phyloP scores from a whole-genome alignment of 352 stramenopile genomes.

The Phytophthora kernoviae region DNA sequence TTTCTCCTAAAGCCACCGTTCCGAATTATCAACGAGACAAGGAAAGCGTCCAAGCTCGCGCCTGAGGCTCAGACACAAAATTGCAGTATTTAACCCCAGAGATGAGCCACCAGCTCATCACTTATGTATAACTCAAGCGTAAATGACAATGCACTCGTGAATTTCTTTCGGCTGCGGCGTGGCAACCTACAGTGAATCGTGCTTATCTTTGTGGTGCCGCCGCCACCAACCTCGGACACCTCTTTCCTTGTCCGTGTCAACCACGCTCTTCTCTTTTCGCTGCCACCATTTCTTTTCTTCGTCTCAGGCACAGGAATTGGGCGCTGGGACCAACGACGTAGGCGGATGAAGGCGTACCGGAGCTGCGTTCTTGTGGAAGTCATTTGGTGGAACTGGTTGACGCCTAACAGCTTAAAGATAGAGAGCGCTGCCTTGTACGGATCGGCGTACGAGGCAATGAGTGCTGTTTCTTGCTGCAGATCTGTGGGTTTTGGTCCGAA shows the following conservation, averaged over 20 bases:
- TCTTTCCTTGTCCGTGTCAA: conserved; percentile 17
- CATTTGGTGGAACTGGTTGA: conserved; percentile 78
- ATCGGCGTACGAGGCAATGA: conserved; percentile 66
- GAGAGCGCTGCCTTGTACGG: conserved; percentile 77
- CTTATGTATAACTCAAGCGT: conserved; percentile 31
- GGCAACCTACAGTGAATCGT: conserved; percentile 14
- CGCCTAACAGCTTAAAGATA: conserved; percentile 70
- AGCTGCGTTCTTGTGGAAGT: conserved; percentile 60
- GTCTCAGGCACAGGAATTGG: conserved; percentile 21
- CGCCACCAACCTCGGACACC: conserved; percentile 27
- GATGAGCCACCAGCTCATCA: conserved; percentile 10
- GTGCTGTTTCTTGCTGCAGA: conserved; percentile 42
- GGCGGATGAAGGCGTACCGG: conserved; percentile 62
- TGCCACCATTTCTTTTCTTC: conserved; percentile 31
- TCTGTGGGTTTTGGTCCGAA: conserved; percentile 43
- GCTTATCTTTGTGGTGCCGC: conserved; percentile 28
- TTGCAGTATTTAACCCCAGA: conserved; percentile 9
- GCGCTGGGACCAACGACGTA: conserved; percentile 49
- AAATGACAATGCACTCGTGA: conserved; percentile 28
- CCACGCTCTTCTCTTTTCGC: conserved; percentile 19
- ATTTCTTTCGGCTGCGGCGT: not conserved
- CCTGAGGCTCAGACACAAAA: conserved; percentile 16
- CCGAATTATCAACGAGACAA: conserved; percentile 8
- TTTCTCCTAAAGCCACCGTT: conserved; percentile 1
- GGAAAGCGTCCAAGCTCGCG: conserved; percentile 26